phyloP scores from a whole-genome alignment of 2,329 filamentous ascomycete genomes.

The Ceratocystis variospora region DNA sequence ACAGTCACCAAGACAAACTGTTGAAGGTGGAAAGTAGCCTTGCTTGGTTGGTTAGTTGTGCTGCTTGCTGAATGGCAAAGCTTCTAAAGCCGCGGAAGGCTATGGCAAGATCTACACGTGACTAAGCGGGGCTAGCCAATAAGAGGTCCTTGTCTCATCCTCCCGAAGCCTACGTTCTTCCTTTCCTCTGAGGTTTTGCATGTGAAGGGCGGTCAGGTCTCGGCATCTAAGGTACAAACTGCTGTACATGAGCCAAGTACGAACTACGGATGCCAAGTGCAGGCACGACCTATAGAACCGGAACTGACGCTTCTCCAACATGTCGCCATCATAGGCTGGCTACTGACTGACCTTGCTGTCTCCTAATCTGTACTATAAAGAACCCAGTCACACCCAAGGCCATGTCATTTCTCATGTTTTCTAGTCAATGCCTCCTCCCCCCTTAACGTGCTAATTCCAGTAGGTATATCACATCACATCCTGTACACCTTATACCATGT shows the following conservation, averaged over 20 bases:
- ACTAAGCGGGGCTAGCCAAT: conserved; percentile 7
- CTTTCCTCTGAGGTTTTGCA: neutral
- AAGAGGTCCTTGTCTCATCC: neutral
- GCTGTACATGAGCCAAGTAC: neutral
- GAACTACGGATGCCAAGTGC: neutral
- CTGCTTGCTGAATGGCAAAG: neutral
- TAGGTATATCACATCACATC: neutral
- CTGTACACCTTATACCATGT: neutral
- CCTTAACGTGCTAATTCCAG: neutral
- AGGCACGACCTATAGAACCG: neutral
- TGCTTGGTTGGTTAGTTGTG: neutral
- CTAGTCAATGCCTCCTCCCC: neutral
- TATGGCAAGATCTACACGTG: neutral
- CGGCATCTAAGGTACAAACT: neutral
- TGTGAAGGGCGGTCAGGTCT: conserved; percentile 2
- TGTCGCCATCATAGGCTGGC: too few relatives aligned
- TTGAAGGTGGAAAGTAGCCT: neutral
- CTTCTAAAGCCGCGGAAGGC: neutral
- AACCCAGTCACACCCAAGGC: neutral
- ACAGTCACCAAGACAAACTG: neutral
- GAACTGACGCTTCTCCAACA: neutral
- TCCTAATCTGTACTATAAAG: neutral
- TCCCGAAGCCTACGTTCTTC: neutral
- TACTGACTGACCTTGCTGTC: neutral
- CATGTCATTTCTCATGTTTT: neutral